Evolutionary conservation across 2,329 filamentous ascomycete genomes (phyloP), one percentile per base, ranked within the genome.

Genomic region (Albophoma yamanashiensis): DNA sequence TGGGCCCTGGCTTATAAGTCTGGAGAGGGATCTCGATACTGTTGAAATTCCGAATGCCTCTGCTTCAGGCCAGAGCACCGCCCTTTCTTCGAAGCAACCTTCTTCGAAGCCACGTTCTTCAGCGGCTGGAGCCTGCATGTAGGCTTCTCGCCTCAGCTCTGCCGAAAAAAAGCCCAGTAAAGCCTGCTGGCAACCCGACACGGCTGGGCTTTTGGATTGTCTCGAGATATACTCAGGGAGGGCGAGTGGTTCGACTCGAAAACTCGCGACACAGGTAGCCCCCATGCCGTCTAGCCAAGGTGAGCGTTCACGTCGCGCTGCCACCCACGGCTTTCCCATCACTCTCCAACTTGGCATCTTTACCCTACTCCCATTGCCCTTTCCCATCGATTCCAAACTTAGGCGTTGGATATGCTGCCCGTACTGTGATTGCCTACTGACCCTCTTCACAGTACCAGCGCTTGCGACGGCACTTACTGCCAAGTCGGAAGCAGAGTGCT

Each of bases 401-500:
- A 17, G 20, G 8, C 50, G 36, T n/a, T 17, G 50, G 14, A 11
- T 25, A 8, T 14, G 45, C 2, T 12, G 14, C 8, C 27, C 14
- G 15, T 12, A 22, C 3, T 11, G 15, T 12, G 20, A 14, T 12
- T 34, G 3, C 11, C 3, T 20, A 5, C 31, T 53, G 31, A 53
- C 20, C 9, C 4, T 31, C 31, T 55, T 17, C 20, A 4, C 20
- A 57, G 58, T 52, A 17, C 42, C 40, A 22, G 40, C 52, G 22
- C 31, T 47, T 31, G 45, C 45, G 8, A 56, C 55, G 7, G 57
- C 45, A 38, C 45, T 67, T 9, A 56, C 59, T 0, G 57, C 69
- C 7, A 67, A 57, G 2, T 70, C 69, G 3, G 69, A 70, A 55
- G 60, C 65, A 9, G 70, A 70, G 9, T 71, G 66, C 17, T 55